Evolutionary conservation across 768 basidiomycete species (phyloP).

Genomic region (Mycena chlorophos): DNA sequence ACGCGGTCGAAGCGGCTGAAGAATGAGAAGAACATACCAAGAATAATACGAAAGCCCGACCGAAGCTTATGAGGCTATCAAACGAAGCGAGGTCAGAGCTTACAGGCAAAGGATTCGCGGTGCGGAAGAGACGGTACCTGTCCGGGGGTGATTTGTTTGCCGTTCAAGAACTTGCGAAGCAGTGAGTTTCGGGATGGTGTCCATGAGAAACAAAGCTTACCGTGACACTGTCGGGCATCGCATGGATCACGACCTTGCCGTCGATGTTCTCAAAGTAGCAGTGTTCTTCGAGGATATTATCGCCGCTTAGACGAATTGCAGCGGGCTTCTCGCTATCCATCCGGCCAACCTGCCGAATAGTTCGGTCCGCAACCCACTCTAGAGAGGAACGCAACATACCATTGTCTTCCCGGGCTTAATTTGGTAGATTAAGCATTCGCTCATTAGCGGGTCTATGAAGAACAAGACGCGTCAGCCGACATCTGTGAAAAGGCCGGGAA

Average conservation of each 20-base stretch:
- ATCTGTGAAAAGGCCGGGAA: conserved; percentile 17
- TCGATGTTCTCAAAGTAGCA: conserved; percentile 88
- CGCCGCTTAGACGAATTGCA: conserved; percentile 89
- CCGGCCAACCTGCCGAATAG: conserved; percentile 63
- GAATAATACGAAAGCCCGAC: conserved; percentile 94
- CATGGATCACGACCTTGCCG: conserved; percentile 80
- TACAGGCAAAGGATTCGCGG: conserved; percentile 9
- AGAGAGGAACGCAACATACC: conserved; percentile 39
- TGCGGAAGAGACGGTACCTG: conserved; percentile 54
- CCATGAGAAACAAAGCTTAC: conserved; percentile 43
- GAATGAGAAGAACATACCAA: conserved; percentile 55
- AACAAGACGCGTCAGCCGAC: conserved; percentile 13
- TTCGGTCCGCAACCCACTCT: conserved; percentile 8
- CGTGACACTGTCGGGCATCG: conserved; percentile 79
- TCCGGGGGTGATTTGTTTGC: conserved; percentile 76
- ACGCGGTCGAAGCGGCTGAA: neutral
- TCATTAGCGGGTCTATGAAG: conserved; percentile 85
- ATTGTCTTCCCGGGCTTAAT: conserved; percentile 83
- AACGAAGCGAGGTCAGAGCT: conserved; percentile 25
- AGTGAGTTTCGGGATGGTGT: conserved; percentile 15
- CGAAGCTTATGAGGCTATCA: conserved; percentile 76
- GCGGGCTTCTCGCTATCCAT: conserved; percentile 78
- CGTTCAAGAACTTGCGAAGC: conserved; percentile 79
- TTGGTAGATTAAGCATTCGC: conserved; percentile 92
- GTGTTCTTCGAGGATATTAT: conserved; percentile 89